Evolutionary conservation across 148 eudicot species (phyloP), one percentile per base, ranked within the genome.

Genomic region (Bassia scoparia): DNA sequence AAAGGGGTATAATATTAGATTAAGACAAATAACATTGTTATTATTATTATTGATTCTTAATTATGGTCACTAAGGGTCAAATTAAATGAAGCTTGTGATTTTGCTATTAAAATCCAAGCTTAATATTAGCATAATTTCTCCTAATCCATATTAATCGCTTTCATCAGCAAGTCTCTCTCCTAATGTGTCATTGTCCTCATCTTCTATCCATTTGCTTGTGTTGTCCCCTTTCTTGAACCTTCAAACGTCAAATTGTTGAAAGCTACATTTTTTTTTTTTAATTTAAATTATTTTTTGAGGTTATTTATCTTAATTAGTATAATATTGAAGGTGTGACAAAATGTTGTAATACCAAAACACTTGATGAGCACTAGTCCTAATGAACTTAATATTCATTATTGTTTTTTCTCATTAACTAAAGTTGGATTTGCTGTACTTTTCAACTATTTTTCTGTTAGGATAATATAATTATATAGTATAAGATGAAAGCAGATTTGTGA

Each of bases 211-310:
- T 31, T 52, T 69, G 26, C 16, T 14, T 41, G 55, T 24, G 8
- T 37, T 37, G 46, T 52, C 31, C 8, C 26, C 67, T 60, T 73
- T 73, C 76, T 73, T 71, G 74, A 66, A 21, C 64, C 65, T 60
- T 44, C 75, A 72, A 60, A 69, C 37, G 72, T 69, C 58, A 53
- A 69, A 69, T 69, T 49, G 41, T 49, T 52, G 72, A 49, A 69
- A 33, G 72, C 31, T 64, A 64, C 68, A 64, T 38, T 30, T 38
- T 37, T 63, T 3, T 24, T 34, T 62, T 34, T 13, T 10, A n/a
- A n/a, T n/a, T n/a, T n/a, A n/a, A n/a, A n/a, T n/a, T n/a, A n/a
- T n/a, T n/a, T n/a, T n/a, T n/a, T n/a, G n/a, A n/a, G n/a, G n/a
- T n/a, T n/a, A n/a, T n/a, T n/a, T n/a, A n/a, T n/a, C n/a, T n/a